Conservation (phyloP, 2,329 filamentous ascomycete genomes). For the Penicillium sp. region DNA sequence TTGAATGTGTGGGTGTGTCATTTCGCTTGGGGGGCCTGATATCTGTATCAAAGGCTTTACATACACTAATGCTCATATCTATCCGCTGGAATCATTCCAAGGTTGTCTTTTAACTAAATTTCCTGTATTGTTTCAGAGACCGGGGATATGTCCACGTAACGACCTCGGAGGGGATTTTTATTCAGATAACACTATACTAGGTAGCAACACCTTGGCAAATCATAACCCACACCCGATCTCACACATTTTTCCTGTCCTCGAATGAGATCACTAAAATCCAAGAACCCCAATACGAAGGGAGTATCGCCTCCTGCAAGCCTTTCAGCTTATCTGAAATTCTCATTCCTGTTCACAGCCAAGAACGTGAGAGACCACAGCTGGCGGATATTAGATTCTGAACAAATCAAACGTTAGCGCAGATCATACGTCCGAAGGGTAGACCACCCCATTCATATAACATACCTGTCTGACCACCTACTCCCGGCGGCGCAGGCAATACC, state of each 20-base stretch:
- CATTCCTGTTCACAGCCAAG: slow-evolving; percentile 1
- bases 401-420: not conserved
- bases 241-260: not conserved
- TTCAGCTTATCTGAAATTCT: not conserved
- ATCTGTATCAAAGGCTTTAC: no score
- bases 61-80: no score
- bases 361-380: slow-evolving; percentile 1
- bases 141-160: no score
- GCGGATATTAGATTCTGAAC: not conserved
- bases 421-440: not conserved
- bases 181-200: no score
- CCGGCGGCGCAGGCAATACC: slow-evolving; percentile 50
- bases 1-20: not conserved
- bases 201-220: no score
- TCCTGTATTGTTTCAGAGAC: no score
- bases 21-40: not conserved
- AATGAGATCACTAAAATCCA: not conserved
- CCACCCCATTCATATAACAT: slow-evolving; percentile 2
- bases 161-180: no score
- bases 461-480: slow-evolving; percentile 41
- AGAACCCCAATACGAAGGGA: not conserved
- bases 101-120: no score
- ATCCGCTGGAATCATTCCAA: no score
- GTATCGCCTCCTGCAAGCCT: not conserved
- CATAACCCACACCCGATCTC: no score